A percentile compares a stretch with the other conserved stretches of the same genome.
These are phyloP conservation scores for Neopestalotiopsis sp. DNA, from an alignment of 2,329 filamentous ascomycete species.

Conservation along the genomic window DNA sequence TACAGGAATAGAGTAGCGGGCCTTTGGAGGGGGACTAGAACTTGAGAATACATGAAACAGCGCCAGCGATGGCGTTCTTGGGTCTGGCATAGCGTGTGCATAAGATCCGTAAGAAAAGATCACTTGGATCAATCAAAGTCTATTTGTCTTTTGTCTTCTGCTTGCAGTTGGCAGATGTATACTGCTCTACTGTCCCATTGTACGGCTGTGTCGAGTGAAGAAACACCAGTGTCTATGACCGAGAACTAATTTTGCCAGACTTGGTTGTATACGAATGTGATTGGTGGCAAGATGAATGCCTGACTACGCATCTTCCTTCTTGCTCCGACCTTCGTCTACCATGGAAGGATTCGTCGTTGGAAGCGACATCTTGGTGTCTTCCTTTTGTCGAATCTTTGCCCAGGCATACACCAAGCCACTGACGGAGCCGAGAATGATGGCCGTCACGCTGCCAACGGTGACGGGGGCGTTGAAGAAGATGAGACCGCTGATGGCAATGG, in stretches of 20 bases:
- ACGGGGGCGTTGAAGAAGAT: slow-evolving; percentile 95
- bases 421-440: slow-evolving; percentile 88
- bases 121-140: slow-evolving; percentile 1
- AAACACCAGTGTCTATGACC: not conserved
- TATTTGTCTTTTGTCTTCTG: not conserved
- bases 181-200: not conserved
- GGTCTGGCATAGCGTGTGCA: slow-evolving; percentile 1
- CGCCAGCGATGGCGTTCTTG: slow-evolving; percentile 13
- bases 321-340: slow-evolving; percentile 63
- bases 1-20: slow-evolving; percentile 5
- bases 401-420: slow-evolving; percentile 90
- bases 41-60: slow-evolving; percentile 3
- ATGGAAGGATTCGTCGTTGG: slow-evolving; percentile 68
- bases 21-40: not conserved
- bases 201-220: not conserved
- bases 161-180: not conserved
- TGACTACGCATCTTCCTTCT: slow-evolving; percentile 8
- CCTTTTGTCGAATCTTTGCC: slow-evolving; percentile 81
- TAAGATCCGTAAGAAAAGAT: not conserved
- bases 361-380: slow-evolving; percentile 66
- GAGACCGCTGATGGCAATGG: slow-evolving; percentile 88
- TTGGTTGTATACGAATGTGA: not conserved
- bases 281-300: not conserved
- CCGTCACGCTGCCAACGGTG: slow-evolving; percentile 88
- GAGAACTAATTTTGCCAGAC: not conserved